Evolutionary conservation across 2,329 filamentous ascomycete genomes (phyloP).

Genomic region (Chrysoporthe puriensis): DNA sequence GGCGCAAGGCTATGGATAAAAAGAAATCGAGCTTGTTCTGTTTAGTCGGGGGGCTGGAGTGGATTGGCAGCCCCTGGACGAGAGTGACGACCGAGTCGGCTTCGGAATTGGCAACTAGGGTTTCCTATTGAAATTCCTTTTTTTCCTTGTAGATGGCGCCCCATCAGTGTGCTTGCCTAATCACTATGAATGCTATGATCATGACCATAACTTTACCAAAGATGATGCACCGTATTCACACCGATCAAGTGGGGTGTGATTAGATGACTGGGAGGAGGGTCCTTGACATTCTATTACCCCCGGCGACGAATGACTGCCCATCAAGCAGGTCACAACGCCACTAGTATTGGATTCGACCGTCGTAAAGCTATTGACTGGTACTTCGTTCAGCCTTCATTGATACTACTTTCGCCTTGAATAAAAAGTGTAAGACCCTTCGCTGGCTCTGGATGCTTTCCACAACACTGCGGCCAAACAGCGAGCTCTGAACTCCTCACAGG

Average conservation of each 20-base stretch:
- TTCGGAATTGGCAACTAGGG: background rate
- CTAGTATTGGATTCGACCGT: too few relatives aligned
- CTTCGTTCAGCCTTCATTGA: too few relatives aligned
- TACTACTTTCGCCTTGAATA: too few relatives aligned
- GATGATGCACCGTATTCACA: background rate
- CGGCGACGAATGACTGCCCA: too few relatives aligned
- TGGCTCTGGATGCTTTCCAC: too few relatives aligned
- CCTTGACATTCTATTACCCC: too few relatives aligned
- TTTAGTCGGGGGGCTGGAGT: background rate
- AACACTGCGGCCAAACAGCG: too few relatives aligned
- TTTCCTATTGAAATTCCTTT: background rate
- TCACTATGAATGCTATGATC: conserved; percentile 9
- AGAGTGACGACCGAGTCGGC: background rate
- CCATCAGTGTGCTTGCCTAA: conserved; percentile 5
- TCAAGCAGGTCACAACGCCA: too few relatives aligned
- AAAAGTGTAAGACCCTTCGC: too few relatives aligned
- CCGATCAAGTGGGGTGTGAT: background rate
- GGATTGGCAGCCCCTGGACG: background rate
- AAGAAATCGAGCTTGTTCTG: background rate
- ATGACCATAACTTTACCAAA: background rate
- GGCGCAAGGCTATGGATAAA: background rate
- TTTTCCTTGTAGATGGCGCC: background rate
- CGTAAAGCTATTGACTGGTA: too few relatives aligned
- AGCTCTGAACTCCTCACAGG: too few relatives aligned
- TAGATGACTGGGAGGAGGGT: too few relatives aligned